These are phyloP conservation scores for Capsicum rhomboideum DNA, from an alignment of 257 asterid genomes.

Conservation along the genomic window DNA sequence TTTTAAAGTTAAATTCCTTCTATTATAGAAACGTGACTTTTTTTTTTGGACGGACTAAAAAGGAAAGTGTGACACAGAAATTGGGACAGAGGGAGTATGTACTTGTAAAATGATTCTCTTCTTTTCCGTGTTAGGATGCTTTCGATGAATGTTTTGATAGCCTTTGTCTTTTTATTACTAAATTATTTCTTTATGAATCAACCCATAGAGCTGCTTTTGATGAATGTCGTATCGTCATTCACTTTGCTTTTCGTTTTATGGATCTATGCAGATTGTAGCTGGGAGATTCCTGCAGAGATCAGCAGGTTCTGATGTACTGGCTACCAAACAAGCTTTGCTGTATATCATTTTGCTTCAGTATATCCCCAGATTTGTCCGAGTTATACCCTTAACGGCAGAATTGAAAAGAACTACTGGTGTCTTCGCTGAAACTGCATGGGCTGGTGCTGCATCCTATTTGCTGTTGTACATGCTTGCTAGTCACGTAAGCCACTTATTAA, in stretches of 20 bases:
- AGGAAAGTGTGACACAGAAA: not conserved
- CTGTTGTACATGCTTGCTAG: slow-evolving; percentile 89
- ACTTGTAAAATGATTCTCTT: not conserved
- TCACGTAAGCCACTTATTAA: slow-evolving; percentile 51
- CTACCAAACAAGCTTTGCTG: slow-evolving; percentile 70
- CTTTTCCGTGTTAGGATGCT: not conserved
- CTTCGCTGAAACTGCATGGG: slow-evolving; percentile 99
- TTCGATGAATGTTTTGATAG: not conserved
- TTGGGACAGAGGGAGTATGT: not conserved
- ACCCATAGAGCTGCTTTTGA: not conserved
- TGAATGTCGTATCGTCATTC: not conserved
- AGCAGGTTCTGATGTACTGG: slow-evolving; percentile 65
- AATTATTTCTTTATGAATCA: not conserved
- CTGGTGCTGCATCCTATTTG: slow-evolving; percentile 93
- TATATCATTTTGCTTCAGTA: slow-evolving; percentile 68
- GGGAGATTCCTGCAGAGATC: slow-evolving; percentile 78
- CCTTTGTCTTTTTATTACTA: not conserved
- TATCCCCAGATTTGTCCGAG: slow-evolving; percentile 67
- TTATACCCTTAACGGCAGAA: slow-evolving; percentile 78
- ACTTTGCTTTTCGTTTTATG: slow-evolving; percentile 6
- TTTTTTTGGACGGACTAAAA: not conserved
- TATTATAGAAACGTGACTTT: not conserved
- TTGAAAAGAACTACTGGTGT: slow-evolving; percentile 88
- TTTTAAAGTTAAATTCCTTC: not conserved
- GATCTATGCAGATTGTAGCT: slow-evolving; percentile 56